phyloP scores from a whole-genome alignment of 352 stramenopile species.

The Globisporangium radiosum region DNA sequence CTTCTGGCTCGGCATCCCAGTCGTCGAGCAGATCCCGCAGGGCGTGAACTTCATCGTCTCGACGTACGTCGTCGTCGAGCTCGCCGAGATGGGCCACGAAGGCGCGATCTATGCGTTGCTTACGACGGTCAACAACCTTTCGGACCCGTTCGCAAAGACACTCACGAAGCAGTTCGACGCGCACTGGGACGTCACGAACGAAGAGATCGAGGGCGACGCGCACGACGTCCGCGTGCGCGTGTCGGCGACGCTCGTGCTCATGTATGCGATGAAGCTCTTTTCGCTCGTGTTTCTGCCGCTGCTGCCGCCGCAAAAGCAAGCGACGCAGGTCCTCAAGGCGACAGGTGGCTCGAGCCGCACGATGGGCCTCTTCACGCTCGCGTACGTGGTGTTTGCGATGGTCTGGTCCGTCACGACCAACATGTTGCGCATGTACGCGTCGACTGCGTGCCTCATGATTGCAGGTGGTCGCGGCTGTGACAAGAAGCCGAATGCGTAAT shows the following conservation, averaged over 20 bases:
- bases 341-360: conserved; percentile 15
- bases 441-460: conserved; percentile 17
- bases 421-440: conserved; percentile 19
- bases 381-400: conserved; percentile 18
- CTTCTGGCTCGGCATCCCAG: conserved; percentile 52
- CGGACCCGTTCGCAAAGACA: conserved; percentile 32
- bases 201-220: conserved; percentile 29
- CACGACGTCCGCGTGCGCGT: conserved; percentile 26
- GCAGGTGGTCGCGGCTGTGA: conserved; percentile 16
- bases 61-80: conserved; percentile 52
- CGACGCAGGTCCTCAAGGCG: conserved; percentile 18
- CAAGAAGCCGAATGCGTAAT: neutral
- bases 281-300: conserved; percentile 25
- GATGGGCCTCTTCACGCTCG: conserved; percentile 17
- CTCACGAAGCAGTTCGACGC: conserved; percentile 36
- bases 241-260: conserved; percentile 32
- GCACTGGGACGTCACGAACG: conserved; percentile 28
- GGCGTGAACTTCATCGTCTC: conserved; percentile 44
- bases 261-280: conserved; percentile 41
- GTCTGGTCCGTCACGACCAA: conserved; percentile 27
- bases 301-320: conserved; percentile 24
- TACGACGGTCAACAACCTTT: conserved; percentile 42
- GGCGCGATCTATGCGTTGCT: conserved; percentile 46
- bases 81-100: conserved; percentile 51
- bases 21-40: conserved; percentile 40